phyloP scores from a whole-genome alignment of 2,329 filamentous ascomycete genomes.

The Xylaria sp. region DNA sequence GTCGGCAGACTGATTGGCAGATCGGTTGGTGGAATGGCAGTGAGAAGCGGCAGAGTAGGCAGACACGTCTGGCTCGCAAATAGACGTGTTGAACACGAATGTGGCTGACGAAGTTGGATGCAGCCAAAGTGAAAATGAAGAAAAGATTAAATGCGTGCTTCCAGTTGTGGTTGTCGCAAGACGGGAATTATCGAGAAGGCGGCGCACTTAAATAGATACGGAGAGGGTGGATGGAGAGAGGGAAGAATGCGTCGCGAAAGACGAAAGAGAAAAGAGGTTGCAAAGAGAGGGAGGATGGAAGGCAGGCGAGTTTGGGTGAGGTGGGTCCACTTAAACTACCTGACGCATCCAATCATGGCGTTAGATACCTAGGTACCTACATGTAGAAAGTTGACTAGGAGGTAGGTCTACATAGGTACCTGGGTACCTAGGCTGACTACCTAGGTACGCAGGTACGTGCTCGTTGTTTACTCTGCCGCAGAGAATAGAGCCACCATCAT shows the following conservation, averaged over 20 bases:
- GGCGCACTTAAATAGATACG: background rate
- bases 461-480: background rate
- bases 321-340: background rate
- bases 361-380: background rate
- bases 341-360: background rate
- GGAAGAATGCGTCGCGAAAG: background rate
- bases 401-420: too few relatives aligned
- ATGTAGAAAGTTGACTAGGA: too few relatives aligned
- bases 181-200: slow-evolving; percentile 14
- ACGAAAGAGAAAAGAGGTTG: slow-evolving; percentile 8
- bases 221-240: background rate
- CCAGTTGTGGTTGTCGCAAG: slow-evolving; percentile 18
- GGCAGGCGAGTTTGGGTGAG: background rate
- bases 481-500: background rate
- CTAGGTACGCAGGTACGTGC: too few relatives aligned
- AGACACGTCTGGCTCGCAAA: slow-evolving; percentile 15
- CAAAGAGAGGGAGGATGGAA: slow-evolving; percentile 5
- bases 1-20: slow-evolving; percentile 8
- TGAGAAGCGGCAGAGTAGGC: background rate
- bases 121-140: slow-evolving; percentile 32
- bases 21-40: slow-evolving; percentile 2
- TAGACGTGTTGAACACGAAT: slow-evolving; percentile 9
- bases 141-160: slow-evolving; percentile 21
- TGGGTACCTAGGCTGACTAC: too few relatives aligned
- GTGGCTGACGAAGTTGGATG: slow-evolving; percentile 41